phyloP scores from a whole-genome alignment of 441 rosid species.

The Syzygium malaccense region DNA sequence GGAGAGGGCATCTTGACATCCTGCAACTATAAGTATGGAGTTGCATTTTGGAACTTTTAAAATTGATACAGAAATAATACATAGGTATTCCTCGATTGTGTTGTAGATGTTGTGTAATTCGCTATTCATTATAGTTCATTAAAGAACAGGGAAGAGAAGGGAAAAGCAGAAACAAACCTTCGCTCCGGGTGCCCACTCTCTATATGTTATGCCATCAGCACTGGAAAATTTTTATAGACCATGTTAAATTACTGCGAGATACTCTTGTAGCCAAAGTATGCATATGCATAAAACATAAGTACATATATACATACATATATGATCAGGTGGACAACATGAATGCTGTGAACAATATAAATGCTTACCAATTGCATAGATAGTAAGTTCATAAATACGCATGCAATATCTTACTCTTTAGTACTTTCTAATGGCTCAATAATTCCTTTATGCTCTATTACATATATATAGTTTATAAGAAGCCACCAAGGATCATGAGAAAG shows the following conservation, averaged over 20 bases:
- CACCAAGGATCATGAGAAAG: neutral
- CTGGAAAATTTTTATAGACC: slow-evolving; percentile 40
- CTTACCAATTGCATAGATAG: neutral
- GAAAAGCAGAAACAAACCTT: slow-evolving; percentile 45
- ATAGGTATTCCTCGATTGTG: neutral
- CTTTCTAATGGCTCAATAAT: neutral
- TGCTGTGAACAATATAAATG: neutral
- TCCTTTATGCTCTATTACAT: neutral
- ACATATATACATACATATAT: neutral
- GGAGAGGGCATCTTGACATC: neutral
- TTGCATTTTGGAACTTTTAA: neutral
- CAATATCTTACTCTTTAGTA: neutral
- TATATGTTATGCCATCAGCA: slow-evolving; percentile 76
- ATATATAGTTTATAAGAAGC: neutral
- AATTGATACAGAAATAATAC: neutral
- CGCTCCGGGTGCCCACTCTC: slow-evolving; percentile 99
- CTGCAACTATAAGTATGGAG: neutral
- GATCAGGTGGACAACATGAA: neutral
- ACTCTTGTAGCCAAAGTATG: slow-evolving; percentile 8
- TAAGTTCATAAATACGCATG: neutral
- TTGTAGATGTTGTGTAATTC: neutral
- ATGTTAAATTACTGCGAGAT: slow-evolving; percentile 25
- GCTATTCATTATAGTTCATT: neutral
- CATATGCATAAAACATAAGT: neutral
- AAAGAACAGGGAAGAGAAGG: neutral